Percentiles rank a stretch among this genome's conserved stretches.
phyloP scores from a whole-genome alignment of 148 eudicot species.

The Limonium bicolor region DNA sequence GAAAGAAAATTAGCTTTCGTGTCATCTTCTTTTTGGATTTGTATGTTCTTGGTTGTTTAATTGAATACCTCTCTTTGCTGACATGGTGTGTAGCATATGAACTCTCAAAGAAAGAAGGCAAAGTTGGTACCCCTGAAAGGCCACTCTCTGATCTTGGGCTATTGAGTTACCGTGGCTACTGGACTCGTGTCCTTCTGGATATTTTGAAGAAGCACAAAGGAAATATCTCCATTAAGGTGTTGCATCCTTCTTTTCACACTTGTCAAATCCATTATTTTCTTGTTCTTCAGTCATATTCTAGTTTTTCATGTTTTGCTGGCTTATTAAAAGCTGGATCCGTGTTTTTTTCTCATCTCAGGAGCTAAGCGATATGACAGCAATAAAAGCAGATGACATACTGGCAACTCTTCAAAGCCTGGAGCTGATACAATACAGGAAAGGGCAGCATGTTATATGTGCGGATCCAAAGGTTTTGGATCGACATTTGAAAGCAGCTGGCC shows the following conservation, averaged over 20 bases:
- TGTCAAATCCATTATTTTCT: not conserved
- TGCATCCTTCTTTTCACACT: not conserved
- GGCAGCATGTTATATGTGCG: constrained; percentile 92
- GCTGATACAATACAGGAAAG: constrained; percentile 87
- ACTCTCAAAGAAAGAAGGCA: constrained; percentile 92
- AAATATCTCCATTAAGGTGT: constrained; percentile 92
- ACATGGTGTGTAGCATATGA: constrained; percentile 69
- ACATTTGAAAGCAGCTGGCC: constrained; percentile 94
- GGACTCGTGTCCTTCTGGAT: constrained; percentile 92
- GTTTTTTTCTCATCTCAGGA: constrained; percentile 26
- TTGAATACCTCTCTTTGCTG: not conserved
- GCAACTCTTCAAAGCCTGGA: constrained; percentile 80
- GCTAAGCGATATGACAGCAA: constrained; percentile 97
- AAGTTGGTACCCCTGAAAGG: constrained; percentile 97
- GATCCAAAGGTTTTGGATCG: constrained; percentile 95
- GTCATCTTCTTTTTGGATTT: not conserved
- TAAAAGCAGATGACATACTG: constrained; percentile 80
- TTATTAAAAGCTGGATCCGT: not conserved
- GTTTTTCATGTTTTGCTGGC: not conserved
- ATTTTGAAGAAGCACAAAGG: constrained; percentile 95
- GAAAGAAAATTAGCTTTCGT: too few species aligned
- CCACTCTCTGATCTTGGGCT: constrained; percentile 96
- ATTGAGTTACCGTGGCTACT: constrained; percentile 88
- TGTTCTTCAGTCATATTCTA: not conserved
- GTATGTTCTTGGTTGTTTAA: not conserved